Evolutionary conservation across 1,139 yeast genomes (phyloP).

Genomic region (Sugiyamaella sp.): DNA sequence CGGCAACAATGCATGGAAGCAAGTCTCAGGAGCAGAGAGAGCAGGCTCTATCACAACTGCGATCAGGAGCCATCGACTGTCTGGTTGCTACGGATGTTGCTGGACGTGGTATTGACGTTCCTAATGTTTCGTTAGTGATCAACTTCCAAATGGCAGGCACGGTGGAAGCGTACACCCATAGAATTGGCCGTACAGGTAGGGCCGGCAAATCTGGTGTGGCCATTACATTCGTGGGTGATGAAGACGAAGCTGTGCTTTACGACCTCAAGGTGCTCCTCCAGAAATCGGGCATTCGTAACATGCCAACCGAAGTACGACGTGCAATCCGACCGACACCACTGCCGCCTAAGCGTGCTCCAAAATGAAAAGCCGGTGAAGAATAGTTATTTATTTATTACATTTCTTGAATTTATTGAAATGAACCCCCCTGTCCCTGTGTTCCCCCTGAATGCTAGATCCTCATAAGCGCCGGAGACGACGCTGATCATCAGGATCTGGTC

Average conservation of each 20-base stretch:
- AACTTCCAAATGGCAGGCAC: constrained; percentile 81
- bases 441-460: too few species aligned
- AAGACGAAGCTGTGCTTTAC: constrained; percentile 56
- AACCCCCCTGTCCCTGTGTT: too few species aligned
- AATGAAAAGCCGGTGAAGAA: constrained; percentile 3
- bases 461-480: too few species aligned
- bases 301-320: constrained; percentile 55
- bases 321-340: constrained; percentile 7
- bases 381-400: neutral
- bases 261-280: constrained; percentile 56
- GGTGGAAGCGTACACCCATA: constrained; percentile 84
- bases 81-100: constrained; percentile 95
- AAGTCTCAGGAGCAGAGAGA: constrained; percentile 89
- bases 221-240: constrained; percentile 65
- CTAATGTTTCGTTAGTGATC: constrained; percentile 79
- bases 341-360: neutral
- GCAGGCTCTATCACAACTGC: constrained; percentile 65
- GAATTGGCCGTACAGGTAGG: constrained; percentile 96
- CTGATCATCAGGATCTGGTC: too few species aligned
- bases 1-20: constrained; percentile 80
- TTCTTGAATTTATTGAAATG: too few species aligned
- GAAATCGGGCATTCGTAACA: constrained; percentile 50
- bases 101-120: constrained; percentile 93
- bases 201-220: constrained; percentile 84
- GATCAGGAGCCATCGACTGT: constrained; percentile 60